Evolutionary conservation across 176 grass and related monocot genomes (phyloP).

Genomic region (Melocanna baccifera): DNA sequence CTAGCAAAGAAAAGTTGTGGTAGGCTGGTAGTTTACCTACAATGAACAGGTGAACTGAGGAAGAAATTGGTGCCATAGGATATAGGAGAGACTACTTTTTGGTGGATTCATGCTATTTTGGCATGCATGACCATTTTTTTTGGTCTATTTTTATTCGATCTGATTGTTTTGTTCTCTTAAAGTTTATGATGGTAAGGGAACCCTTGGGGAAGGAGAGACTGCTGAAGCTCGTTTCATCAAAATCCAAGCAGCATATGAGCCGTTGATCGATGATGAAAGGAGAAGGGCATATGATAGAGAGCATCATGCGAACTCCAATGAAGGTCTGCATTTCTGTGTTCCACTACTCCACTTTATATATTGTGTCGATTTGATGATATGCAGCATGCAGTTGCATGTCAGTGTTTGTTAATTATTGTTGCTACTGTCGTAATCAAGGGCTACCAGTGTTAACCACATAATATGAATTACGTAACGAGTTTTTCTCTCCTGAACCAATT

Average conservation of each 20-base stretch:
- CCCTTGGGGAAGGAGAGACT: conserved; percentile 92
- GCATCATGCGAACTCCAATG: conserved; percentile 88
- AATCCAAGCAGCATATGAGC: conserved; percentile 99
- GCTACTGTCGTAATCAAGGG: neutral
- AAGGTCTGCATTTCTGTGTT: conserved; percentile 53
- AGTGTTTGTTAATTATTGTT: neutral
- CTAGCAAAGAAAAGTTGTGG: conserved; percentile 1
- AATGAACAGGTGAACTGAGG: neutral
- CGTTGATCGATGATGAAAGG: conserved; percentile 79
- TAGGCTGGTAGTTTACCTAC: neutral
- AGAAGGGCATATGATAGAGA: conserved; percentile 75
- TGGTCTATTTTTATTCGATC: conserved; percentile 1
- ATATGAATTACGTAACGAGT: neutral
- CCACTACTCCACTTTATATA: neutral
- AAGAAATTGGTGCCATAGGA: neutral
- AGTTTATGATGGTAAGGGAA: conserved; percentile 95
- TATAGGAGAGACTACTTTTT: neutral
- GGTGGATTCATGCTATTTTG: conserved; percentile 18
- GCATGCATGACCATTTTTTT: neutral
- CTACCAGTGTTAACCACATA: neutral
- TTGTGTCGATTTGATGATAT: conserved; percentile 6
- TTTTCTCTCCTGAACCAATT: neutral
- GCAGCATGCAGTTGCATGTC: neutral
- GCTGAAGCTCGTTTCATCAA: conserved; percentile 94
- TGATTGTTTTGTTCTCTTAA: conserved; percentile 41